Base-by-base conservation (phyloP, 352 stramenopile genomes). In the Phytophthora palmivora region DNA sequence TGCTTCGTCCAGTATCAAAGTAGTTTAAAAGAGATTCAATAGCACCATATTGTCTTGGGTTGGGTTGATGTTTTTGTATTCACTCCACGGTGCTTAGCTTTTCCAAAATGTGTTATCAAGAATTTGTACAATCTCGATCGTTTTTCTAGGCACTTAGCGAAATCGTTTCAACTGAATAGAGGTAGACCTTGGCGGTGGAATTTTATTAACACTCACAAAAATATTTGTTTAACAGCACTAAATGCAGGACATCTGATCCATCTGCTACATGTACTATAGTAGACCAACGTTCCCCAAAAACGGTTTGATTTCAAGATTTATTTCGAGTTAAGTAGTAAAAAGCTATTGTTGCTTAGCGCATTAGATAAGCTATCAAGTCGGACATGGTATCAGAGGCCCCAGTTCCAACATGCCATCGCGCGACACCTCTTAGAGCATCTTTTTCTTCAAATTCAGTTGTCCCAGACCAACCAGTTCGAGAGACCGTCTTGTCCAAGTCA, bases 271-370 rank as follows among this genome's bases (percentile, higher is more conserved):
- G n/a, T n/a, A n/a, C n/a, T n/a, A n/a, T n/a, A n/a, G n/a, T n/a
- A n/a, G n/a, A 2, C 30, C 30, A 34, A 34, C 30, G 30, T 34
- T 34, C 14, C 11, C 11, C 34, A 37, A 12, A 39, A 57, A 57
- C 24, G 12, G 22, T 38, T 14, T 28, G 10, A 3, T 43, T 59
- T 59, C 51, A 24, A 60, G 51, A 49, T 12, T 41, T 59, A 43
- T 43, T 59, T 59, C 51, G 37, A 60, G 51, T 59, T 41, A 12
- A 54, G 44, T 39, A 11, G n/a, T n/a, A n/a, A n/a, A 14, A 44
- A 45, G 6, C 21, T 37, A 34, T 58, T 46, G 37, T 58, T 58
- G 32, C 12, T n/a, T 5, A 43, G 42, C 33, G 33, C 9, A 14
- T 24, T 48, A 6, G 21, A 54, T 19, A 37, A 44, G 8, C 15